Conservation (phyloP, 441 rosid species). For the Flueggea neowawraea region DNA sequence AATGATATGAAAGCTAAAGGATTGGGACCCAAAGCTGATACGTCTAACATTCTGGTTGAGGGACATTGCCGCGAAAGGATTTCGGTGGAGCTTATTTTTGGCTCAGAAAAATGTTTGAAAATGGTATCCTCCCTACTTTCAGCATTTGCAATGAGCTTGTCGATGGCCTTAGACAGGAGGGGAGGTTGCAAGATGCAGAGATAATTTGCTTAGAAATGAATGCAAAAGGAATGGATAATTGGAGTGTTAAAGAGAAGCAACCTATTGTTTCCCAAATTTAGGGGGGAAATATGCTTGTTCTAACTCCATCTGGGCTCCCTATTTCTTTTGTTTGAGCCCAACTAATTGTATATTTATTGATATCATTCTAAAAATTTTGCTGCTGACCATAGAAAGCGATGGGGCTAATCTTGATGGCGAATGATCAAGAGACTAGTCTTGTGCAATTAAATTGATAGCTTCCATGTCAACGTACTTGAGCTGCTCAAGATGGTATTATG, state of each 20-base stretch:
- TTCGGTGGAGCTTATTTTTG: conserved; percentile 59
- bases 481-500: no score
- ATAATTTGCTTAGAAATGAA: conserved; percentile 47
- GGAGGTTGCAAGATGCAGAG: conserved; percentile 47
- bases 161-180: conserved; percentile 56
- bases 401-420: no score
- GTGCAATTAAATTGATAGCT: no score
- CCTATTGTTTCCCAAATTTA: conserved; percentile 23
- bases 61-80: conserved; percentile 49
- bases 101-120: conserved; percentile 65
- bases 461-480: no score
- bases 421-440: no score
- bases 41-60: conserved; percentile 55
- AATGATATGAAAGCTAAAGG: conserved; percentile 50
- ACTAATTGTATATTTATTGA: no score
- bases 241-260: conserved; percentile 15
- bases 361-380: no score
- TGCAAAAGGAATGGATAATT: conserved; percentile 34
- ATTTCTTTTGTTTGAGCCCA: no score
- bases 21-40: conserved; percentile 55
- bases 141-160: conserved; percentile 37
- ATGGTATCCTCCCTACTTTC: conserved; percentile 37
- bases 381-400: no score
- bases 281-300: background rate
- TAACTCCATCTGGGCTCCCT: no score